A percentile compares a stretch with the other conserved stretches of the same genome.
Conservation (phyloP, 78 protist species). For the Dictyostelium intermedium region DNA sequence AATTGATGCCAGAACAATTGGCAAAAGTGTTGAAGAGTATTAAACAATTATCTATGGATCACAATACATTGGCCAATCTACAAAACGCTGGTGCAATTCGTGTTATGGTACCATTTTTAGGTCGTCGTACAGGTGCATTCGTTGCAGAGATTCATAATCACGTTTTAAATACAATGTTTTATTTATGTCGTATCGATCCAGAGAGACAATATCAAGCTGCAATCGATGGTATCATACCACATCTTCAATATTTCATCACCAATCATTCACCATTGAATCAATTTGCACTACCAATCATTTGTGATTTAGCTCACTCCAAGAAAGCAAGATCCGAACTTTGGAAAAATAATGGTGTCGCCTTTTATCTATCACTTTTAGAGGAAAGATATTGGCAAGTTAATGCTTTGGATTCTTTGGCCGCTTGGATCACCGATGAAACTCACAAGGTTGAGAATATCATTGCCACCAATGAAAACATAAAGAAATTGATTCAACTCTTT, state of each 20-base stretch:
- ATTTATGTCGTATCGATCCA: conserved; percentile 89
- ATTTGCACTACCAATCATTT: conserved; percentile 89
- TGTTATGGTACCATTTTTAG: conserved; percentile 75
- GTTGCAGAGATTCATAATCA: conserved; percentile 72
- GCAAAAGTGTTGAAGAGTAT: conserved; percentile 79
- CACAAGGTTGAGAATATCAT: conserved; percentile 64
- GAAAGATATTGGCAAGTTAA: conserved; percentile 83
- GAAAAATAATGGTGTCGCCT: conserved; percentile 82
- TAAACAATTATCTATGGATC: conserved; percentile 87
- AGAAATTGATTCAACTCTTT: conserved; percentile 23
- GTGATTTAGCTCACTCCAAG: conserved; percentile 90
- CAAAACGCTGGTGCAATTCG: conserved; percentile 82
- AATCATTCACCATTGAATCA: conserved; percentile 86
- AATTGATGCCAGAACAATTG: conserved; percentile 43
- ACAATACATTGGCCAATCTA: conserved; percentile 67
- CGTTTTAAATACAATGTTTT: conserved; percentile 87
- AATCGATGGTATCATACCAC: conserved; percentile 86
- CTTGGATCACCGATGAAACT: conserved; percentile 84
- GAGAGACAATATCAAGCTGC: conserved; percentile 94
- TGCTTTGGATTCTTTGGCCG: conserved; percentile 89
- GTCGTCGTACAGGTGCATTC: neutral
- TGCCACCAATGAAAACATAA: neutral
- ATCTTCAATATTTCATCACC: conserved; percentile 60
- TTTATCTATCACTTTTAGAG: conserved; percentile 81
- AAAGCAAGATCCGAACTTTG: conserved; percentile 81